Evolutionary conservation across 2,329 filamentous ascomycete genomes (phyloP).

Genomic region (Immersiporthe knoxdaviesiana): DNA sequence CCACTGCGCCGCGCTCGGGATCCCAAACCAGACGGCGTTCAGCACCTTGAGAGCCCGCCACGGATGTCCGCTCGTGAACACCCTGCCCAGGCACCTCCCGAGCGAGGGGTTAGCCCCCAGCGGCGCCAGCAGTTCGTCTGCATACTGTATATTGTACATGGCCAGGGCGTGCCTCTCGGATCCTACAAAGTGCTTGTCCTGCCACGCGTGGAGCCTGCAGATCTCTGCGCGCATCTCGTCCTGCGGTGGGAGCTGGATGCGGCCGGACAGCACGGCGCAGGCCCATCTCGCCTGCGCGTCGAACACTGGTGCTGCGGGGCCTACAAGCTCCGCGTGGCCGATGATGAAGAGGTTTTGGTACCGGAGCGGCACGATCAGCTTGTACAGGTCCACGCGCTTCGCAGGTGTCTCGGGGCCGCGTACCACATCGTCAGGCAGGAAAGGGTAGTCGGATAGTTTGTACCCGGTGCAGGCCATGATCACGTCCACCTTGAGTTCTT

Average conservation of each 20-base stretch:
- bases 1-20: constrained; percentile 42
- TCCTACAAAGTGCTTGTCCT: constrained; percentile 36
- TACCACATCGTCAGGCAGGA: constrained; percentile 36
- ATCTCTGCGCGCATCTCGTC: constrained; percentile 37
- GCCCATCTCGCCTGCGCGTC: constrained; percentile 43
- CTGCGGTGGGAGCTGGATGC: constrained; percentile 34
- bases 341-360: constrained; percentile 41
- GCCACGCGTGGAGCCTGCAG: constrained; percentile 34
- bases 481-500: constrained; percentile 38
- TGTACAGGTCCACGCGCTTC: constrained; percentile 39
- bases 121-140: constrained; percentile 40
- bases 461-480: constrained; percentile 43
- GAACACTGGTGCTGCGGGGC: constrained; percentile 38
- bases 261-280: constrained; percentile 36
- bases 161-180: constrained; percentile 39
- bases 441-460: constrained; percentile 34
- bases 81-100: constrained; percentile 33
- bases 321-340: constrained; percentile 39
- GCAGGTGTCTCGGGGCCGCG: constrained; percentile 31
- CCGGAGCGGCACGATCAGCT: constrained; percentile 37
- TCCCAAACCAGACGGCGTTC: constrained; percentile 41
- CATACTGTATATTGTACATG: constrained; percentile 37
- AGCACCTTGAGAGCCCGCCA: constrained; percentile 36
- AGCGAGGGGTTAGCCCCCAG: constrained; percentile 40
- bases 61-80: constrained; percentile 37